A percentile compares a stretch with the other conserved stretches of the same genome.
These are phyloP conservation scores for Ogataea haglerorum DNA, from an alignment of 805 yeast species.

Conservation along the genomic window DNA sequence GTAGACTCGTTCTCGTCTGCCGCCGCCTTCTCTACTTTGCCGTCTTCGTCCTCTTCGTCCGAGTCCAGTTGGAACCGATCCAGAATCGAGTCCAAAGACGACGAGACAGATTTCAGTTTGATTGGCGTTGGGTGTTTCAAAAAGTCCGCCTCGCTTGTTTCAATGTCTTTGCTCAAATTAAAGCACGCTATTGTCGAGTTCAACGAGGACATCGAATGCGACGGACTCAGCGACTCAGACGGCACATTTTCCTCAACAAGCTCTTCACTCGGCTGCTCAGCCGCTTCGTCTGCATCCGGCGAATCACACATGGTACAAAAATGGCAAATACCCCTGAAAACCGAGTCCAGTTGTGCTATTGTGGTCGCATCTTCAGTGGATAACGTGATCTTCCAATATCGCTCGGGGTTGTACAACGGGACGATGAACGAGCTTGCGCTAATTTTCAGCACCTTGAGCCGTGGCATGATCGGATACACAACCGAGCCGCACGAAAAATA, in stretches of 20 bases:
- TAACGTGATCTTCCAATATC: conserved; percentile 63
- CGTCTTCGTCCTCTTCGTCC: conserved; percentile 10
- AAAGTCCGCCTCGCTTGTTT: conserved; percentile 5
- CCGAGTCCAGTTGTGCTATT: conserved; percentile 8
- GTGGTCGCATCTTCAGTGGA: conserved; percentile 32
- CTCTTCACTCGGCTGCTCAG: too few species aligned
- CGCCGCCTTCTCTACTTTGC: background rate
- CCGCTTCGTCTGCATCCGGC: background rate
- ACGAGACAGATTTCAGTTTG: conserved; percentile 20
- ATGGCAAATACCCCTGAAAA: conserved; percentile 20
- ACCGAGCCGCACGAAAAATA: conserved; percentile 67
- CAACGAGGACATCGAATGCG: conserved; percentile 28
- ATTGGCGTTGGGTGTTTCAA: conserved; percentile 26
- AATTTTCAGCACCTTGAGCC: conserved; percentile 53
- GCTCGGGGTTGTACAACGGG: conserved; percentile 68
- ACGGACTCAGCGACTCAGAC: conserved; percentile 7
- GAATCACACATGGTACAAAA: conserved; percentile 12
- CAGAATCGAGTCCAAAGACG: conserved; percentile 29
- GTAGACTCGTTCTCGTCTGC: conserved; percentile 13
- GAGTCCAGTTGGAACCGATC: conserved; percentile 21
- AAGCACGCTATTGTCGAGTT: conserved; percentile 37
- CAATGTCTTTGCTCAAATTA: conserved; percentile 23
- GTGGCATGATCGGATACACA: conserved; percentile 71
- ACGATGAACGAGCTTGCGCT: conserved; percentile 49
- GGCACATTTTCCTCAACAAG: background rate